A percentile compares a stretch with the other conserved stretches of the same genome.
Conservation (phyloP, 176 grass and related monocot genomes). For the Bolboschoenus planiculmis region DNA sequence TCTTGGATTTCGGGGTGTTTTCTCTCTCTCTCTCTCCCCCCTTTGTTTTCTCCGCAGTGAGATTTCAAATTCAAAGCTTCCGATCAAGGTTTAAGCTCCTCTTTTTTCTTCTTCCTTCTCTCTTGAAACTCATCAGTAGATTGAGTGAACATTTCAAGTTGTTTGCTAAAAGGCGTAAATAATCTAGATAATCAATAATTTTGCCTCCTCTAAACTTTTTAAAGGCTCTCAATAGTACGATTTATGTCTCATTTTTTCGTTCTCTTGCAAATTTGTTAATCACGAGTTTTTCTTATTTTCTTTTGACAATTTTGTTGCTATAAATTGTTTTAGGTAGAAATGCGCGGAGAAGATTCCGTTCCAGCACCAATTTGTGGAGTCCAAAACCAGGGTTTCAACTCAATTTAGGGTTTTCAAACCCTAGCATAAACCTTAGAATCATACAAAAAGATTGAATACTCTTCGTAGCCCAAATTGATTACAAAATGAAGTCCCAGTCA, state of each 20-base stretch:
- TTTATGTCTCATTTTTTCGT: neutral
- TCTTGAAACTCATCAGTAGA: neutral
- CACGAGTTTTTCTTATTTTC: neutral
- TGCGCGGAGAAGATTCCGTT: neutral
- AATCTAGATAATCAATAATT: neutral
- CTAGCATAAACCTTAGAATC: neutral
- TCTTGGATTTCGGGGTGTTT: neutral
- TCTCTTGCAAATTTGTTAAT: neutral
- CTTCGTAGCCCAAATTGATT: neutral
- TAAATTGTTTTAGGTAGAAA: constrained; percentile 5
- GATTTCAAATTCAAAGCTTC: constrained; percentile 19
- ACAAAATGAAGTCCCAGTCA: constrained; percentile 51
- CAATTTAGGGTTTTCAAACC: neutral
- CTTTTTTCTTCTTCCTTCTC: neutral
- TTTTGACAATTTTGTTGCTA: neutral
- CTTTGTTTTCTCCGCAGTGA: neutral
- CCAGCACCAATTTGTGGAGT: neutral
- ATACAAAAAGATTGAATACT: neutral
- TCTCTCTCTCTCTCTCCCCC: neutral
- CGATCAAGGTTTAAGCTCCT: neutral
- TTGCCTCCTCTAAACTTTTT: neutral
- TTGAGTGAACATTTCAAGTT: neutral
- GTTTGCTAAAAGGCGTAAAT: neutral
- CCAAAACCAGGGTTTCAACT: neutral
- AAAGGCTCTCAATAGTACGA: neutral